phyloP scores from a whole-genome alignment of 2,329 filamentous ascomycete species.

The Fusarium sp. region DNA sequence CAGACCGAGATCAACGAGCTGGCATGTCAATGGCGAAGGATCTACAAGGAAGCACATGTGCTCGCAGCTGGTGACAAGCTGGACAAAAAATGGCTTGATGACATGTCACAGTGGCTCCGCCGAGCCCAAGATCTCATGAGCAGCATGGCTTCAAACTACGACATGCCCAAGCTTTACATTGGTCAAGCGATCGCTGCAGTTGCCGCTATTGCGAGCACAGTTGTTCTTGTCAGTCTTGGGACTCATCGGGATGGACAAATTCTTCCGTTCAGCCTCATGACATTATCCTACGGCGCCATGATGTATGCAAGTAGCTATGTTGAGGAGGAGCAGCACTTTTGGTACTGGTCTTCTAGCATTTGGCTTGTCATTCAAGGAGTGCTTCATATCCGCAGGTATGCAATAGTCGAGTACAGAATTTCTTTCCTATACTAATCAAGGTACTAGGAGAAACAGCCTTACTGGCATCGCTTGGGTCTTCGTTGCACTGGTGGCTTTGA shows the following conservation, averaged over 20 bases:
- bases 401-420: neutral
- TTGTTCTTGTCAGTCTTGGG: slow-evolving; percentile 20
- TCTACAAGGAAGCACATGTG: slow-evolving; percentile 40
- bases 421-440: slow-evolving; percentile 1
- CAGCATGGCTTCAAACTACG: slow-evolving; percentile 91
- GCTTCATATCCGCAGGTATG: slow-evolving; percentile 55
- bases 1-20: slow-evolving; percentile 62
- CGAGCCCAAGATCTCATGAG: slow-evolving; percentile 83
- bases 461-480: slow-evolving; percentile 46
- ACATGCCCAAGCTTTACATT: slow-evolving; percentile 69
- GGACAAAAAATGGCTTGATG: slow-evolving; percentile 52
- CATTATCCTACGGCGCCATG: slow-evolving; percentile 77
- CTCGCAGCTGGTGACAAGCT: slow-evolving; percentile 40
- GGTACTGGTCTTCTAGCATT: slow-evolving; percentile 87
- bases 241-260: slow-evolving; percentile 33
- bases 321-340: slow-evolving; percentile 98
- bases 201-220: slow-evolving; percentile 40
- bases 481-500: slow-evolving; percentile 67
- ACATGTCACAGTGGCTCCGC: slow-evolving; percentile 70
- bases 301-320: slow-evolving; percentile 99
- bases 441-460: slow-evolving; percentile 40
- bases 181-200: slow-evolving; percentile 53
- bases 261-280: slow-evolving; percentile 59
- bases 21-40: slow-evolving; percentile 72
- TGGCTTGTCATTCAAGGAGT: slow-evolving; percentile 70